Percentiles rank a stretch among this genome's conserved stretches.
Conservation (phyloP, 768 basidiomycete species). For the Boletus coccyginus region DNA sequence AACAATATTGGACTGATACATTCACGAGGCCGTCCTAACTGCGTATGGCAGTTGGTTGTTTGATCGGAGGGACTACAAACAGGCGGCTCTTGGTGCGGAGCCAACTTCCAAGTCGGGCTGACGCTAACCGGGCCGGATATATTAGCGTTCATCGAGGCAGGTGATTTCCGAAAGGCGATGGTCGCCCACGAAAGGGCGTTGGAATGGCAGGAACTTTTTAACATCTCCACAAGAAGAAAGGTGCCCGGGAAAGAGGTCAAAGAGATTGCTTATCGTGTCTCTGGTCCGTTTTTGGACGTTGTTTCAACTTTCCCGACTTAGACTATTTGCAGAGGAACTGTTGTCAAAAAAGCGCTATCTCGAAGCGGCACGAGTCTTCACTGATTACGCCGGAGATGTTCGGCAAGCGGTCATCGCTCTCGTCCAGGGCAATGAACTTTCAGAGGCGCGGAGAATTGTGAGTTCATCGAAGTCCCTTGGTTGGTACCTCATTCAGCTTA, state of each 20-base stretch:
- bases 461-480: conserved; percentile 22
- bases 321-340: conserved; percentile 64
- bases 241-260: conserved; percentile 53
- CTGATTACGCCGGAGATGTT: conserved; percentile 81
- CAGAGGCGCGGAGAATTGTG: conserved; percentile 88
- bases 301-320: background rate
- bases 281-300: conserved; percentile 51
- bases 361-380: conserved; percentile 78
- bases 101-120: background rate
- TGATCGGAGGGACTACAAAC: conserved; percentile 76
- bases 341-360: conserved; percentile 70
- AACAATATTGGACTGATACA: conserved; percentile 4
- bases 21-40: conserved; percentile 58
- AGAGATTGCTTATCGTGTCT: conserved; percentile 70
- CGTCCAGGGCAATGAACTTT: conserved; percentile 77
- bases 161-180: conserved; percentile 69
- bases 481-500: conserved; percentile 9
- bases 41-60: conserved; percentile 87
- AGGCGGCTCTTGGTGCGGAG: conserved; percentile 74
- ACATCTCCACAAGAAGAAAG: conserved; percentile 58
- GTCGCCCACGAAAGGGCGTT: conserved; percentile 83
- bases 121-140: conserved; percentile 6
- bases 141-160: conserved; percentile 73
- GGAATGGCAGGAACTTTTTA: conserved; percentile 91
- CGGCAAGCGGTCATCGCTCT: conserved; percentile 74